Evolutionary conservation across 352 stramenopile species (phyloP).

Genomic region (Elongisporangium anandrum): DNA sequence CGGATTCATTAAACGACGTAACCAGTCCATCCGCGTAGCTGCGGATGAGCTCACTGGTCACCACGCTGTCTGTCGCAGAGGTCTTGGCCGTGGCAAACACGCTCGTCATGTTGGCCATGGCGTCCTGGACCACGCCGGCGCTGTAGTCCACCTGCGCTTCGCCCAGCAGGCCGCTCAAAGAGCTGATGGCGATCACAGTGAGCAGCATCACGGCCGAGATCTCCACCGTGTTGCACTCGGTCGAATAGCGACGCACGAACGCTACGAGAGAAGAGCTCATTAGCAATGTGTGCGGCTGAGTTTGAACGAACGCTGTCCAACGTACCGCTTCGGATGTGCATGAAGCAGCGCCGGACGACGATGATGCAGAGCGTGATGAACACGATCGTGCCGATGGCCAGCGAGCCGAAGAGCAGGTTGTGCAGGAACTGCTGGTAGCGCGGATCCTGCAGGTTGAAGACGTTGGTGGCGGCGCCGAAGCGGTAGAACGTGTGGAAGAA

Average conservation of each 20-base stretch:
- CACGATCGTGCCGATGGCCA: conserved; percentile 53
- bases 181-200: conserved; percentile 67
- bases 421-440: conserved; percentile 61
- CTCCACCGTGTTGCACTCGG: conserved; percentile 53
- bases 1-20: conserved; percentile 64
- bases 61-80: conserved; percentile 22
- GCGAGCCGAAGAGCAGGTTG: conserved; percentile 65
- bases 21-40: conserved; percentile 52
- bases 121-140: conserved; percentile 59
- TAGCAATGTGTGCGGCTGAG: no score
- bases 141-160: conserved; percentile 84
- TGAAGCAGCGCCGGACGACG: conserved; percentile 59
- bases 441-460: conserved; percentile 50
- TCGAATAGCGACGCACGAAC: conserved; percentile 30
- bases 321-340: conserved; percentile 70
- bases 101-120: conserved; percentile 67
- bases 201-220: conserved; percentile 69
- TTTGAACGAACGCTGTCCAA: no score
- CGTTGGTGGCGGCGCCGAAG: conserved; percentile 45
- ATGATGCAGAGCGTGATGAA: conserved; percentile 65
- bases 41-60: conserved; percentile 36
- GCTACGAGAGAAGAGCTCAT: conserved; percentile 15
- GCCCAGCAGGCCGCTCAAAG: conserved; percentile 61
- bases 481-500: conserved; percentile 85
- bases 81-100: conserved; percentile 40